These are phyloP conservation scores for Raphanus sativus DNA, from an alignment of 345 rosid species.

Conservation along the genomic window DNA sequence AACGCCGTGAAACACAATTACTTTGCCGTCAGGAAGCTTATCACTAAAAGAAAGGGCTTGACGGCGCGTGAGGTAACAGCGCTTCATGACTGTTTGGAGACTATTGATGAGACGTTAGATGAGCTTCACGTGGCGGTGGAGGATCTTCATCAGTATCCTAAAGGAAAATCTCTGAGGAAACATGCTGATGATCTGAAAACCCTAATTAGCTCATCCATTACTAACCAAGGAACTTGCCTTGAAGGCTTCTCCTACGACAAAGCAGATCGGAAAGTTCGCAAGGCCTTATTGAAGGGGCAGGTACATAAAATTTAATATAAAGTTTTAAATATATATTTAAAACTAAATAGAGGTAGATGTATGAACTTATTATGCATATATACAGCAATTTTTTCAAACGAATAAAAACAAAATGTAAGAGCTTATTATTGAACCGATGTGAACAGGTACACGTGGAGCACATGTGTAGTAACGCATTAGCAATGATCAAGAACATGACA, in stretches of 20 bases:
- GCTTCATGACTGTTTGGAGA: slow-evolving; percentile 79
- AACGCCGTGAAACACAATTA: slow-evolving; percentile 39
- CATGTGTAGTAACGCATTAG: slow-evolving; percentile 55
- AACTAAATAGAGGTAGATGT: not conserved
- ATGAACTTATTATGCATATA: not conserved
- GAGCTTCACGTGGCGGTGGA: slow-evolving; percentile 55
- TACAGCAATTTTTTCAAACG: not conserved
- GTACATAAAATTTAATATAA: slow-evolving; percentile 1
- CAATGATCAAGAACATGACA: slow-evolving; percentile 57
- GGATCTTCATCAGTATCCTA: slow-evolving; percentile 61
- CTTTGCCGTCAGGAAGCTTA: slow-evolving; percentile 38
- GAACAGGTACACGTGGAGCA: slow-evolving; percentile 42
- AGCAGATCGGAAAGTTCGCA: slow-evolving; percentile 53
- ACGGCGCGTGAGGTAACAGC: slow-evolving; percentile 63
- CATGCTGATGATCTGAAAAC: slow-evolving; percentile 83
- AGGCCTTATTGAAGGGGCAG: slow-evolving; percentile 45
- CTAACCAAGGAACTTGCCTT: slow-evolving; percentile 75
- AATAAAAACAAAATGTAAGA: not conserved
- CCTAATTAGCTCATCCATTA: slow-evolving; percentile 79
- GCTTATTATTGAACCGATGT: not conserved
- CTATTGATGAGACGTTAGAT: slow-evolving; percentile 71
- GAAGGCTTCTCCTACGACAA: slow-evolving; percentile 73
- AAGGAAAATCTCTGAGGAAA: slow-evolving; percentile 48
- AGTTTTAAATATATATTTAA: not conserved
- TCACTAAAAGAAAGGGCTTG: slow-evolving; percentile 28